Evolutionary conservation across 2,329 filamentous ascomycete genomes (phyloP), one percentile per base, ranked within the genome.

Genomic region (Fusarium incarnatum): DNA sequence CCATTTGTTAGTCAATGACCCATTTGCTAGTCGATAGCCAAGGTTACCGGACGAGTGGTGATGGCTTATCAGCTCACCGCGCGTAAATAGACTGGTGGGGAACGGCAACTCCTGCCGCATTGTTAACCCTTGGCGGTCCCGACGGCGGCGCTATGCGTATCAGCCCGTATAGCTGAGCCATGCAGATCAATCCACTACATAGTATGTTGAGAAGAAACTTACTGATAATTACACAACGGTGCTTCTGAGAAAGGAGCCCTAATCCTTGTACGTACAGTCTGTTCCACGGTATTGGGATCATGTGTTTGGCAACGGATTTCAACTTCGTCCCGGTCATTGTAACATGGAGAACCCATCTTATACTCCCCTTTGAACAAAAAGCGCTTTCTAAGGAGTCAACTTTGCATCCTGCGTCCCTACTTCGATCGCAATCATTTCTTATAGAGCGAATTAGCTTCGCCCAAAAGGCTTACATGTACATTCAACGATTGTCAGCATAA

Each of bases 161-260:
- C 64, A 67, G 56, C 49, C 48, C 62, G 49, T 45, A 16, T 7
- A 49, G 10, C 30, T 55, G 44, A 61, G 61, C 44, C 40, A 22
- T 32, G 42, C 15, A 30, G 22, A 61, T 46, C 55, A 55, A 16
- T 40, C 41, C 23, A 27, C n/a, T 34, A 27, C 25, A 27, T 10
- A 27, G 25, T 27, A 34, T n/a, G 23, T 23, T 22, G 44, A 49
- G 34, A 4, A 27, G 18, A 9, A 50, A 22, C 25, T 52, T 41
- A n/a, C 32, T 52, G 49, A 52, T 28, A 41, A 27, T 46, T 28
- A 9, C 25, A 20, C 44, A 28, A 16, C 32, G 18, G 23, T 18
- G 27, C 25, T 18, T 27, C 16, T n/a, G 13, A 15, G 8, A 20
- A 6, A 20, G 23, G 13, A 28, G 32, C 3, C 32, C 8, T 9